Conservation (phyloP, 208 protist genomes). For the Leishmania amazonensis region DNA sequence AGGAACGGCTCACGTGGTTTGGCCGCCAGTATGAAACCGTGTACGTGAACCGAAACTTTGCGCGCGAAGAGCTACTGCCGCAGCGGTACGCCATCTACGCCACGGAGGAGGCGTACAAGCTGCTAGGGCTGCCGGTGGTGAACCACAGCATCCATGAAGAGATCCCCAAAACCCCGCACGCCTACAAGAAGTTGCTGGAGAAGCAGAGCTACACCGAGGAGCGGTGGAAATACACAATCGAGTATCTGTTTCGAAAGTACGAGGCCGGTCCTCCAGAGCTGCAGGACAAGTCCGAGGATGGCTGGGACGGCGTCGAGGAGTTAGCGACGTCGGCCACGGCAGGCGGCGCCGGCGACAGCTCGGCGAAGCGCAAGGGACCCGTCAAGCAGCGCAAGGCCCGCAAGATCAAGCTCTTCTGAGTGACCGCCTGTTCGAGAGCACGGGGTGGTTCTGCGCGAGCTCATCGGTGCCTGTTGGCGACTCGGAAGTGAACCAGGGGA, state of each 20-base stretch:
- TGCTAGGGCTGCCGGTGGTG: conserved; percentile 82
- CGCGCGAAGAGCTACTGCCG: conserved; percentile 81
- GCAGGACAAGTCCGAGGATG: conserved; percentile 63
- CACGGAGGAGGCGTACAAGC: conserved; percentile 79
- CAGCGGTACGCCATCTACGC: conserved; percentile 91
- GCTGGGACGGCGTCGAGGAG: conserved; percentile 78
- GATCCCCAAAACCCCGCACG: conserved; percentile 77
- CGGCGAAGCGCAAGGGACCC: conserved; percentile 68
- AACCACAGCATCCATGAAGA: conserved; percentile 80
- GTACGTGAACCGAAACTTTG: conserved; percentile 70
- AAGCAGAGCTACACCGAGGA: conserved; percentile 90
- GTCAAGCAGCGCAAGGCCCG: conserved; percentile 89
- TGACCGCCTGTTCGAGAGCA: background rate
- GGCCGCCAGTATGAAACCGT: conserved; percentile 86
- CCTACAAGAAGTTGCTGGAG: conserved; percentile 83
- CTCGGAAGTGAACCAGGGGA: background rate
- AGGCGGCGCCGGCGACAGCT: conserved; percentile 38
- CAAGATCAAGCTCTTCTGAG: conserved; percentile 90
- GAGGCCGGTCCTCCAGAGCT: conserved; percentile 82
- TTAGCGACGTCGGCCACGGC: conserved; percentile 32
- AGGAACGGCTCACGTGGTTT: conserved; percentile 66
- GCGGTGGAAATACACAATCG: conserved; percentile 90
- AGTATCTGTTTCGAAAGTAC: conserved; percentile 91
- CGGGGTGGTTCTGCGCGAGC: background rate
- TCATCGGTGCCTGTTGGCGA: too few relatives aligned